Conservation (phyloP, 2,329 filamentous ascomycete genomes). For the Emergomyces africanus region DNA sequence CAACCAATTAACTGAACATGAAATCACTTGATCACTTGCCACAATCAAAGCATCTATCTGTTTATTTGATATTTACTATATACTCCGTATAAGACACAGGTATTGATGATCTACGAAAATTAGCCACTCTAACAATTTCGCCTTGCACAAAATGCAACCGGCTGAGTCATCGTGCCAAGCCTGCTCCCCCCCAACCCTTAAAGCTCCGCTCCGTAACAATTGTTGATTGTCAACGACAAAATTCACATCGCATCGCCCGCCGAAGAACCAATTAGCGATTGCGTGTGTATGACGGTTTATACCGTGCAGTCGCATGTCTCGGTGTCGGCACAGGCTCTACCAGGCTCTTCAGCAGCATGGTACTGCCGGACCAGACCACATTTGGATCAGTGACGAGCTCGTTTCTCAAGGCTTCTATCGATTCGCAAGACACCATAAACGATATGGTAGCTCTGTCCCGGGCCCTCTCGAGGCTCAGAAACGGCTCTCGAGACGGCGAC, state of each 20-base stretch:
- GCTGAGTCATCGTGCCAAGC: neutral
- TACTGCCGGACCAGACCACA: conserved; percentile 17
- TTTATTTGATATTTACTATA: too few relatives aligned
- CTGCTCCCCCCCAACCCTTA: neutral
- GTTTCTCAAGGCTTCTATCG: conserved; percentile 37
- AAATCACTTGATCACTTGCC: too few relatives aligned
- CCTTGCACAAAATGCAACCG: too few relatives aligned
- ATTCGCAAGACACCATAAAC: conserved; percentile 33
- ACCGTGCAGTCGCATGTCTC: conserved; percentile 25
- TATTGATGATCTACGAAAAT: too few relatives aligned
- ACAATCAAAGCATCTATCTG: too few relatives aligned
- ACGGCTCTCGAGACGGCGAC: conserved; percentile 42
- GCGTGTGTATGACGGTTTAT: conserved; percentile 6
- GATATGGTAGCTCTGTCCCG: conserved; percentile 48
- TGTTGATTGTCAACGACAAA: neutral
- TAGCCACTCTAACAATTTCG: too few relatives aligned
- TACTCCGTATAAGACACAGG: too few relatives aligned
- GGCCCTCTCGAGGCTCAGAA: conserved; percentile 50
- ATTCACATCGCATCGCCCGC: neutral
- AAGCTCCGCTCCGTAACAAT: neutral
- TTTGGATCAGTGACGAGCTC: conserved; percentile 36
- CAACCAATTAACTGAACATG: too few relatives aligned
- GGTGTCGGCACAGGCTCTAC: conserved; percentile 30
- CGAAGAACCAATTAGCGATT: neutral
- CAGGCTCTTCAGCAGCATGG: conserved; percentile 21